Conservation (phyloP, 2,329 filamentous ascomycete genomes). For the Botryotinia convoluta region DNA sequence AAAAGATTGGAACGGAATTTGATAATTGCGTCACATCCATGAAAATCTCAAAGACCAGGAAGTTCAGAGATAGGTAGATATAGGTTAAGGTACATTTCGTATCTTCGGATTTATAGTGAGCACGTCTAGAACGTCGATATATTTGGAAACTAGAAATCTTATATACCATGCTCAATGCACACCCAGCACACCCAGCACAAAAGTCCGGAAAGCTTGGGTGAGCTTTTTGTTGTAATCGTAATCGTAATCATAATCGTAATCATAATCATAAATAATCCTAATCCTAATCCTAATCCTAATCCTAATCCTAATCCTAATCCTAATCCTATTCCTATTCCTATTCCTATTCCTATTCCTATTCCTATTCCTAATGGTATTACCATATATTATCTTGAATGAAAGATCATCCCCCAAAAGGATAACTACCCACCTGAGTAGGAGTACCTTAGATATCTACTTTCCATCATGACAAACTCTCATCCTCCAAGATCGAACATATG, state of each 20-base stretch:
- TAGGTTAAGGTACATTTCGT: not conserved
- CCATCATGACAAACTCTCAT: not conserved
- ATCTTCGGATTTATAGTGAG: not conserved
- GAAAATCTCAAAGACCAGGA: not conserved
- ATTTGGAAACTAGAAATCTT: not conserved
- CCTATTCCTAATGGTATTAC: not conserved
- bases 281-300: too few relatives aligned
- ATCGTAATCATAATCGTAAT: too few relatives aligned
- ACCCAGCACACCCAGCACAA: not conserved
- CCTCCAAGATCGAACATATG: not conserved
- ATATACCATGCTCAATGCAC: not conserved
- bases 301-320: too few relatives aligned
- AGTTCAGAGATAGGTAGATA: not conserved
- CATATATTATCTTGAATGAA: not conserved
- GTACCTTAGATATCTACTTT: not conserved
- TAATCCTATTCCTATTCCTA: too few relatives aligned
- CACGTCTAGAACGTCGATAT: not conserved
- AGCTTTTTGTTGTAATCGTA: not conserved
- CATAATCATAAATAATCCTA: too few relatives aligned
- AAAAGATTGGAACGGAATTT: not conserved
- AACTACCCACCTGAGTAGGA: not conserved
- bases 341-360: too few relatives aligned
- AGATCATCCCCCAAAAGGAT: not conserved
- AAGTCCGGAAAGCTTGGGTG: conserved; percentile 7
- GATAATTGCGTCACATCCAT: conserved; percentile 17